These are phyloP conservation scores for Gentiana macrophylla DNA, from an alignment of 257 asterid species.

Conservation along the genomic window DNA sequence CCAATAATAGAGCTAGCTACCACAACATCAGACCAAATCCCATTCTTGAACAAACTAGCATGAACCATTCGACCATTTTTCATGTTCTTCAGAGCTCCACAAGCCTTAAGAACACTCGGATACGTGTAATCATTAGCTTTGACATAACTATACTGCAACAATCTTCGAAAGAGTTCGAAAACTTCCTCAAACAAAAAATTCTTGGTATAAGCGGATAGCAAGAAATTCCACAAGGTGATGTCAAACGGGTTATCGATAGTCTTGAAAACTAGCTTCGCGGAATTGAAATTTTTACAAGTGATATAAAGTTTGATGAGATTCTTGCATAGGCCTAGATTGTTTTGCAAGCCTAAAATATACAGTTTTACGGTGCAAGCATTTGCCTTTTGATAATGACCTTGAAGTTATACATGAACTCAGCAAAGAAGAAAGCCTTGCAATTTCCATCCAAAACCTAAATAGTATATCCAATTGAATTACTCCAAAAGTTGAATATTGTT, in stretches of 20 bases:
- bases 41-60: slow-evolving; percentile 37
- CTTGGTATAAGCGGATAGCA: slow-evolving; percentile 52
- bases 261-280: slow-evolving; percentile 41
- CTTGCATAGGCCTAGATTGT: slow-evolving; percentile 39
- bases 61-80: slow-evolving; percentile 46
- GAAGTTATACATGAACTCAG: slow-evolving; percentile 25
- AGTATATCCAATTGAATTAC: not conserved
- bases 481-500: not conserved
- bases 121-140: slow-evolving; percentile 61
- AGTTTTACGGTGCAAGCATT: slow-evolving; percentile 40
- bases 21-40: slow-evolving; percentile 51
- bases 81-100: slow-evolving; percentile 41
- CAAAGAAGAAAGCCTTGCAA: slow-evolving; percentile 24
- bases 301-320: slow-evolving; percentile 51
- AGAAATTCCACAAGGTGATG: slow-evolving; percentile 64
- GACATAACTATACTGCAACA: slow-evolving; percentile 31
- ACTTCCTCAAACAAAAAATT: slow-evolving; percentile 46
- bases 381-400: slow-evolving; percentile 29
- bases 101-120: slow-evolving; percentile 73
- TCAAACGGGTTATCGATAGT: slow-evolving; percentile 40
- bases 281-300: slow-evolving; percentile 29
- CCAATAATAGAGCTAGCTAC: slow-evolving; percentile 49
- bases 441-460: slow-evolving; percentile 23
- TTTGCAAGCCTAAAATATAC: slow-evolving; percentile 40
- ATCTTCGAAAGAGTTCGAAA: slow-evolving; percentile 27